These are phyloP conservation scores for Ganoderma lucidum DNA, from an alignment of 1,284 basidiomycete species.

Conservation along the genomic window DNA sequence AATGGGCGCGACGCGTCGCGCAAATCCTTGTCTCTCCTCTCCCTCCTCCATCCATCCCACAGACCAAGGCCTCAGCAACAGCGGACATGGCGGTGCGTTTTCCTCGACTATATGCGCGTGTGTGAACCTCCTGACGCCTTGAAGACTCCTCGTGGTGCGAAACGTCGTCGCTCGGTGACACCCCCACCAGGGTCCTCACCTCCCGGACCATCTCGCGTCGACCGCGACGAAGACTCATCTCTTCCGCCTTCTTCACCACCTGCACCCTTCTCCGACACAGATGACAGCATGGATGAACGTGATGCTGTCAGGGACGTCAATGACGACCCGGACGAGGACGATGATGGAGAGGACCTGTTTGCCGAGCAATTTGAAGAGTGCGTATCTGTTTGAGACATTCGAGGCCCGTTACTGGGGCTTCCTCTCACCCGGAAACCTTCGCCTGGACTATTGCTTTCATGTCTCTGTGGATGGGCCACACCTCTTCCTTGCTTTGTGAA, in stretches of 20 bases:
- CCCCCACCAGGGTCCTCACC: constrained; percentile 64
- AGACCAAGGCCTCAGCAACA: background rate
- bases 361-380: constrained; percentile 82
- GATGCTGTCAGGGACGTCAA: constrained; percentile 78
- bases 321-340: constrained; percentile 77
- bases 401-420: background rate
- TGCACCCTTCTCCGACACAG: constrained; percentile 87
- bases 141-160: constrained; percentile 50
- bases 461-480: background rate
- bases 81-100: constrained; percentile 23
- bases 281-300: constrained; percentile 80
- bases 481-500: background rate
- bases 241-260: constrained; percentile 87
- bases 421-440: background rate
- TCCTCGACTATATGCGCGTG: background rate
- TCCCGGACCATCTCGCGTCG: constrained; percentile 50
- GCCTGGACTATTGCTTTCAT: background rate
- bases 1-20: constrained; percentile 39
- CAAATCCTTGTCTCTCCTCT: constrained; percentile 22
- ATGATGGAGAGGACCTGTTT: constrained; percentile 95
- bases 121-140: background rate
- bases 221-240: constrained; percentile 71
- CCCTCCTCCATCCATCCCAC: constrained; percentile 9
- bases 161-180: constrained; percentile 71
- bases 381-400: constrained; percentile 40